These are phyloP conservation scores for Cryptococcus floricola DNA, from an alignment of 1,284 basidiomycete species.

Conservation along the genomic window DNA sequence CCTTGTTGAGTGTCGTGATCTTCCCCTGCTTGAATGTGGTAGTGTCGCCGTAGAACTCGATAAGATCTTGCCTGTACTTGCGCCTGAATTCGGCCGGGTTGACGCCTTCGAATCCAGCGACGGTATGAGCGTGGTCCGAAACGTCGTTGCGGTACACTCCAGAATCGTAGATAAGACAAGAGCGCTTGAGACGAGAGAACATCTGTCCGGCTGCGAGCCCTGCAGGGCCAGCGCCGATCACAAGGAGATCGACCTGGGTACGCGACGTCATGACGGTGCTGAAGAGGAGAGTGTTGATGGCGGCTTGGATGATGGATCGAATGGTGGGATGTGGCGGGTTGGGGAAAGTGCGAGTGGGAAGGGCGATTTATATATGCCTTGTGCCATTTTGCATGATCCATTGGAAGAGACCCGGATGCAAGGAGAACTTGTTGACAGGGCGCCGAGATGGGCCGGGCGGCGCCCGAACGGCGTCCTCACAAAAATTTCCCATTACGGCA, in stretches of 20 bases:
- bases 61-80: slow-evolving; percentile 12
- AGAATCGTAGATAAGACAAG: slow-evolving; percentile 27
- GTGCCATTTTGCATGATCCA: too few relatives aligned
- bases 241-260: slow-evolving; percentile 21
- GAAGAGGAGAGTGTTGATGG: background rate
- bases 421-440: too few relatives aligned
- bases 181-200: slow-evolving; percentile 23
- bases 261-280: slow-evolving; percentile 4
- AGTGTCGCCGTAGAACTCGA: slow-evolving; percentile 10
- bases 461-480: too few relatives aligned
- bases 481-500: too few relatives aligned
- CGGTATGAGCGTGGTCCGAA: slow-evolving; percentile 17
- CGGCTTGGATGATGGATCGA: too few relatives aligned
- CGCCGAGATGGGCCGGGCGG: too few relatives aligned
- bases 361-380: too few relatives aligned
- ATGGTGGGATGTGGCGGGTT: too few relatives aligned
- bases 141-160: slow-evolving; percentile 25
- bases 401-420: too few relatives aligned
- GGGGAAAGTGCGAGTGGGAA: too few relatives aligned
- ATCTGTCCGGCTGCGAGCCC: slow-evolving; percentile 25
- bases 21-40: slow-evolving; percentile 11
- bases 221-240: slow-evolving; percentile 36
- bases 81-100: slow-evolving; percentile 11
- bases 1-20: slow-evolving; percentile 12
- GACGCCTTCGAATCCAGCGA: slow-evolving; percentile 20